Percentiles rank a stretch among this genome's conserved stretches.
Conservation (phyloP, 495 filamentous ascomycete genomes). For the Penicillium silybi region DNA sequence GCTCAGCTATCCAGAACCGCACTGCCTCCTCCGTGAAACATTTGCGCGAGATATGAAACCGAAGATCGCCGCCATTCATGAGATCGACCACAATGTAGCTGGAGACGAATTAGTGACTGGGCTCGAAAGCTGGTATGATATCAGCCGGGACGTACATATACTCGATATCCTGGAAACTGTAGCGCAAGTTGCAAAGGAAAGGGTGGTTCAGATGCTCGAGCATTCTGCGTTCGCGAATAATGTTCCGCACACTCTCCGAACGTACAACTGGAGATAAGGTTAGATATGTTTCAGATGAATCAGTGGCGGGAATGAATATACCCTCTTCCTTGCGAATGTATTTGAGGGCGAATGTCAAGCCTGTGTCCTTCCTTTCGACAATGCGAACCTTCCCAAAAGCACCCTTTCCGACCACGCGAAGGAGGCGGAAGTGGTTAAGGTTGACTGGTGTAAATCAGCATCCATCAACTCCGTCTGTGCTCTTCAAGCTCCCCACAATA, state of each 20-base stretch:
- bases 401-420: conserved; percentile 94
- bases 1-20: conserved; percentile 91
- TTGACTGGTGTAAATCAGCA: conserved; percentile 59
- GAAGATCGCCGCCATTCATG: conserved; percentile 95
- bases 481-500: not conserved
- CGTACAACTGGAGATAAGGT: conserved; percentile 68
- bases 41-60: conserved; percentile 97
- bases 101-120: conserved; percentile 19
- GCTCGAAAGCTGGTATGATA: not conserved
- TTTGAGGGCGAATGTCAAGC: conserved; percentile 90
- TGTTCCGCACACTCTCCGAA: conserved; percentile 95
- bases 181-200: conserved; percentile 96
- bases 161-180: conserved; percentile 98
- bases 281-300: not conserved
- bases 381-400: conserved; percentile 98
- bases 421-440: conserved; percentile 92
- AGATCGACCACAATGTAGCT: conserved; percentile 98
- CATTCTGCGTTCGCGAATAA: conserved; percentile 95
- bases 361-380: conserved; percentile 94
- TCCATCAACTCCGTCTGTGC: not conserved
- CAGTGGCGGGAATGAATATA: conserved; percentile 36
- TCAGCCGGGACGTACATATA: conserved; percentile 70
- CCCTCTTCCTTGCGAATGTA: conserved; percentile 99
- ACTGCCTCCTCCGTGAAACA: conserved; percentile 97
- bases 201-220: conserved; percentile 96